These are phyloP conservation scores for Diospyros kaki DNA, from an alignment of 148 eudicot species.

Conservation along the genomic window DNA sequence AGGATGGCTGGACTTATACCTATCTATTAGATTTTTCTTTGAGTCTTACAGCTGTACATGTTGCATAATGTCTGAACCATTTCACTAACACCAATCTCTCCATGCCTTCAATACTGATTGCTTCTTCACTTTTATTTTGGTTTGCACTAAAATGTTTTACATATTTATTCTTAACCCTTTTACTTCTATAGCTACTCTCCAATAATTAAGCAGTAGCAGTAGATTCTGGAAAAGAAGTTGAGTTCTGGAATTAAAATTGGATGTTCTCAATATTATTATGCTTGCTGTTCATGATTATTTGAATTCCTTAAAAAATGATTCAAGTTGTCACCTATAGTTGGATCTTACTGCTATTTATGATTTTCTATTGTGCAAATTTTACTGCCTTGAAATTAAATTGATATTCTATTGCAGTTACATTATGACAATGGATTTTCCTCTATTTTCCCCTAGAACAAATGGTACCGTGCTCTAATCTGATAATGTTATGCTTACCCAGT, in stretches of 20 bases:
- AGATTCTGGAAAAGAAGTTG: neutral
- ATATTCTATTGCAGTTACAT: neutral
- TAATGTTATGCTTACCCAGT: conserved; percentile 38
- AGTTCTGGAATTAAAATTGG: neutral
- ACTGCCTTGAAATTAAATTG: neutral
- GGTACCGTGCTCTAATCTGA: conserved; percentile 3
- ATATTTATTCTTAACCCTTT: too few relatives aligned
- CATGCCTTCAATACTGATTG: too few relatives aligned
- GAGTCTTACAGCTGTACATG: neutral
- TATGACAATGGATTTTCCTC: neutral
- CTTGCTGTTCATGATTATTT: neutral
- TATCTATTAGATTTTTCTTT: too few relatives aligned
- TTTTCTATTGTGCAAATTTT: neutral
- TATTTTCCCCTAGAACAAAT: neutral
- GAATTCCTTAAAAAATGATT: neutral
- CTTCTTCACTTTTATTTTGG: too few relatives aligned
- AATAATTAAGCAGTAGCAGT: neutral
- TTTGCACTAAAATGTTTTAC: too few relatives aligned
- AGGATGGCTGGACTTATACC: too few relatives aligned
- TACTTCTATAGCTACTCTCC: too few relatives aligned
- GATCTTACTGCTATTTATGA: neutral
- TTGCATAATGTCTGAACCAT: neutral
- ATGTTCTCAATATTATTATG: neutral
- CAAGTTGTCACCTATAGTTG: neutral
- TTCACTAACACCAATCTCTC: too few relatives aligned